Base-by-base conservation (phyloP, 768 basidiomycete species). In the Paxillus involutus region DNA sequence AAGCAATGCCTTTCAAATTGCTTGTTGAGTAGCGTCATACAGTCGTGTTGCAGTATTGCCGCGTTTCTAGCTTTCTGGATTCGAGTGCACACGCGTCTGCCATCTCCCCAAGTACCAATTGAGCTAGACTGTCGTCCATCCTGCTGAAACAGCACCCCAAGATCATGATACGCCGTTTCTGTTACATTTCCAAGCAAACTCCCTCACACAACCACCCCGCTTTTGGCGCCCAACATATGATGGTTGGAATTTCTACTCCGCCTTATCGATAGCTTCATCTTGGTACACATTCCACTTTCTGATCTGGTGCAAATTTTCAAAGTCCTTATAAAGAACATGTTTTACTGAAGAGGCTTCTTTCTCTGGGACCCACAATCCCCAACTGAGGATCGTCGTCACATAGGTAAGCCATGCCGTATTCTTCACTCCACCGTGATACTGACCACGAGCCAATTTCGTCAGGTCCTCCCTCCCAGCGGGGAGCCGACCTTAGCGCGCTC, bases 401-500 rank as follows among this genome's bases (percentile, higher is more conserved):
- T 63, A 71, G 71, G 69, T 71, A 47, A 57, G 59, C 32, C 48
- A 64, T 68, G 66, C 58, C 61, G 53, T 60, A 65, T 53, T 29
- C 48, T 36, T 51, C 46, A 44, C 53, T 44, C 55, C 40, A 39
- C 48, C 29, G 11, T 21, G 21, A 32, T 32, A 30, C 49, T 63
- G 44, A 63, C 55, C 49, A 44, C 48, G 49, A 36, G 53, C 30
- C 51, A 42, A 53, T 37, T 36, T 44, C 32, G 16, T 36, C 52
- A 72, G 69, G 65, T 60, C 65, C 59, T 69, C 32, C 74, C 76
- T 77, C 57, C 68, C 73, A 74, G 68, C 72, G 68, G 65, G 62
- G 66, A 74, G 73, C 75, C 77, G 73, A 72, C 73, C 76, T 73
- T 70, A 74, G 73, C 77, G 74, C 78, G 73, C 69, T 80, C 77